Conservation (phyloP, 2,329 filamentous ascomycete genomes). For the Colletotrichum sp. region DNA sequence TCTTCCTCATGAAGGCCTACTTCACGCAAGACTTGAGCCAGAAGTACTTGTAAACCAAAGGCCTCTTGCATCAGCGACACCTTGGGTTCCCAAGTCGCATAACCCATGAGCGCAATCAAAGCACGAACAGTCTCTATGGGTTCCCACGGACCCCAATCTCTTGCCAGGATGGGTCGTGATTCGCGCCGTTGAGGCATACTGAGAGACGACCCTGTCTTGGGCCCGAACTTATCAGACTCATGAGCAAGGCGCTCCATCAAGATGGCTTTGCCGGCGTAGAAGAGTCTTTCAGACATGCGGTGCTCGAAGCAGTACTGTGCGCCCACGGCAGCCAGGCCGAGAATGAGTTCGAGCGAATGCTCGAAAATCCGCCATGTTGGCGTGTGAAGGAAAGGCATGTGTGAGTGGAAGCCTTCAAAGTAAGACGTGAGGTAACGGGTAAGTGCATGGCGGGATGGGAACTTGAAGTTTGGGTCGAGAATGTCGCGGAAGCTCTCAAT, state of each 20-base stretch:
- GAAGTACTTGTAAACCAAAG: conserved; percentile 35
- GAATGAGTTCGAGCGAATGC: conserved; percentile 34
- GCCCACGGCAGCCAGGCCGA: conserved; percentile 36
- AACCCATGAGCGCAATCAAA: conserved; percentile 41
- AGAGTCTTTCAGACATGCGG: conserved; percentile 36
- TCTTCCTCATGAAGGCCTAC: conserved; percentile 35
- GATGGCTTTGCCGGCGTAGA: conserved; percentile 35
- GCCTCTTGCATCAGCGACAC: conserved; percentile 36
- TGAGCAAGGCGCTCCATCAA: conserved; percentile 32
- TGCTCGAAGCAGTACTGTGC: conserved; percentile 44
- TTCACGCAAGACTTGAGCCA: conserved; percentile 37
- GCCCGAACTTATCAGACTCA: conserved; percentile 27
- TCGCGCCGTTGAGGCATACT: conserved; percentile 20
- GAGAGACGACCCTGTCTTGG: conserved; percentile 29
- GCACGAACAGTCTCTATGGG: conserved; percentile 37
- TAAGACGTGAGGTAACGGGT: conserved; percentile 39
- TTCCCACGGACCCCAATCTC: conserved; percentile 28
- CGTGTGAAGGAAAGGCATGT: conserved; percentile 42
- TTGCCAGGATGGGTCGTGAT: not conserved
- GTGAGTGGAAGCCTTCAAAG: conserved; percentile 41
- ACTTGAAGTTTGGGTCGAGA: conserved; percentile 31
- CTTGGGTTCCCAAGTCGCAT: conserved; percentile 41
- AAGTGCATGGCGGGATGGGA: conserved; percentile 40
- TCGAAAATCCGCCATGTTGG: conserved; percentile 37
- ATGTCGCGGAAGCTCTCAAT: conserved; percentile 32